phyloP scores from a whole-genome alignment of 1,139 yeast species.

The Kurtzmaniella quercitrusa region DNA sequence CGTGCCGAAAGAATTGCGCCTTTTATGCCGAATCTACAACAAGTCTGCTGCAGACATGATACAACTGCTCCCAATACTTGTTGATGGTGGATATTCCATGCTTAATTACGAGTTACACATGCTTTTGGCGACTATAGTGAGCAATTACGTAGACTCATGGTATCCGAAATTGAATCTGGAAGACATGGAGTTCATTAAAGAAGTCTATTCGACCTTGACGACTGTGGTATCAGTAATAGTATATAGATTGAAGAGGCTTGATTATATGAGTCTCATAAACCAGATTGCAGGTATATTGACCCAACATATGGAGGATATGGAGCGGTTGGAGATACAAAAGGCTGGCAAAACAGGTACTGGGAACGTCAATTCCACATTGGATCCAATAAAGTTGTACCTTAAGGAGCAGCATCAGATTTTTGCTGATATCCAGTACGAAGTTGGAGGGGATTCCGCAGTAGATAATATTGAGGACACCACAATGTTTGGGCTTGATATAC shows the following conservation, averaged over 20 bases:
- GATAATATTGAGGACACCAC: background rate
- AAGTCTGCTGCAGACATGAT: background rate
- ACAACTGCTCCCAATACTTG: constrained; percentile 16
- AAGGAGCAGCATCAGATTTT: background rate
- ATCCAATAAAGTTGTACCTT: background rate
- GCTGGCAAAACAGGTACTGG: background rate
- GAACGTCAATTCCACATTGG: background rate
- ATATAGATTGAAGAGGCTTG: constrained; percentile 1
- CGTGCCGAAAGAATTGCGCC: background rate
- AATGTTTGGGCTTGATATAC: background rate
- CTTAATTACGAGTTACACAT: constrained; percentile 36
- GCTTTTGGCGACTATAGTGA: constrained; percentile 30
- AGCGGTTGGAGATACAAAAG: background rate
- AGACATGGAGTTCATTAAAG: constrained; percentile 29
- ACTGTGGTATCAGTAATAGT: constrained; percentile 9
- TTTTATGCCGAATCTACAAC: background rate
- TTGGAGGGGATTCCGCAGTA: background rate
- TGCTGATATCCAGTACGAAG: background rate
- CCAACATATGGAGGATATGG: constrained; percentile 1
- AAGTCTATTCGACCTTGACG: constrained; percentile 28
- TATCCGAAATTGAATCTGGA: constrained; percentile 38
- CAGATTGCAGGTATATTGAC: background rate
- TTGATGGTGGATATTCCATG: constrained; percentile 12
- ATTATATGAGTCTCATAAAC: background rate
- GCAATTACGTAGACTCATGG: constrained; percentile 37